A percentile compares a stretch with the other conserved stretches of the same genome.
phyloP scores from a whole-genome alignment of 1,139 yeast species.

The Pichia sp. region DNA sequence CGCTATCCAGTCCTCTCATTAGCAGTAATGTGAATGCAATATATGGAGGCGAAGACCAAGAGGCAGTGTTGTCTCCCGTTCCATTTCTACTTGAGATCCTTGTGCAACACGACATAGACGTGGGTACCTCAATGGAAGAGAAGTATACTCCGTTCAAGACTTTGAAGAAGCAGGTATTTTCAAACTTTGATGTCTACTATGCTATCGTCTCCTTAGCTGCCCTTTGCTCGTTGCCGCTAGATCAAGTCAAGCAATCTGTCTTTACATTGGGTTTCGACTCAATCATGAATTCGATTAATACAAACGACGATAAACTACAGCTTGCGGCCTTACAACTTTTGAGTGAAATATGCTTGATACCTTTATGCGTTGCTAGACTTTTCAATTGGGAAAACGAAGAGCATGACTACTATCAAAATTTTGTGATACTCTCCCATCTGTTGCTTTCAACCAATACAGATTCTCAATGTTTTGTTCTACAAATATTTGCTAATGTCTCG shows the following conservation, averaged over 20 bases:
- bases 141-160: constrained; percentile 16
- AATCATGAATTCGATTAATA: constrained; percentile 33
- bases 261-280: constrained; percentile 32
- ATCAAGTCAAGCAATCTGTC: constrained; percentile 28
- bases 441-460: constrained; percentile 7
- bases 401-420: constrained; percentile 27
- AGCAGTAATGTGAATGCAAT: constrained; percentile 34
- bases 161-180: constrained; percentile 13
- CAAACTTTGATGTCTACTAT: constrained; percentile 11
- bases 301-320: constrained; percentile 33
- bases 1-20: constrained; percentile 39
- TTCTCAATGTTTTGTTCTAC: constrained; percentile 8
- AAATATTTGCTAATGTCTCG: constrained; percentile 6
- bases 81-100: constrained; percentile 45
- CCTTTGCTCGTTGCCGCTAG: constrained; percentile 19
- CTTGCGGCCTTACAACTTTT: constrained; percentile 42
- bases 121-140: constrained; percentile 1
- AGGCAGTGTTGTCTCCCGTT: constrained; percentile 34
- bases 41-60: constrained; percentile 30
- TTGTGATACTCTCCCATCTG: constrained; percentile 23
- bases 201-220: constrained; percentile 19
- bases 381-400: constrained; percentile 31
- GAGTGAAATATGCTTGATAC: constrained; percentile 39
- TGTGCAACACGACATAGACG: constrained; percentile 22
- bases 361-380: constrained; percentile 41